Percentiles rank a stretch among this genome's conserved stretches.
phyloP scores from a whole-genome alignment of 306 rosid species.

The Purshia tridentata region DNA sequence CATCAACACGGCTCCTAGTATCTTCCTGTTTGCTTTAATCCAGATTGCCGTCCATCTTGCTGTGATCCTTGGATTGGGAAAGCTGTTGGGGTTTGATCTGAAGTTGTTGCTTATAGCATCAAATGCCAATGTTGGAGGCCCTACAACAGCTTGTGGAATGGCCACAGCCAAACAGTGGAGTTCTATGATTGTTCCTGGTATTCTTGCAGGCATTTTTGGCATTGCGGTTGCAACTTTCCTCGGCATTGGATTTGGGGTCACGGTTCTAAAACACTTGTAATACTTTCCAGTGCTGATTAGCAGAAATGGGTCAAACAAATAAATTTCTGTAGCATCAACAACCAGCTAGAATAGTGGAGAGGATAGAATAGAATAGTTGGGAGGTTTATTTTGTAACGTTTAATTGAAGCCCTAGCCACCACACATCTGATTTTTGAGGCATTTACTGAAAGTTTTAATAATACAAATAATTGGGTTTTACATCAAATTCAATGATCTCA shows the following conservation, averaged over 20 bases:
- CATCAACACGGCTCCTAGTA: slow-evolving; percentile 48
- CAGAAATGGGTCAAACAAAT: slow-evolving; percentile 3
- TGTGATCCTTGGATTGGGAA: slow-evolving; percentile 47
- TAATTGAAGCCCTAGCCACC: too few relatives aligned
- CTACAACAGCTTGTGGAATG: slow-evolving; percentile 62
- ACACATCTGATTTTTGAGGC: too few relatives aligned
- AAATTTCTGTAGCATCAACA: not conserved
- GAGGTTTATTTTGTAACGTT: too few relatives aligned
- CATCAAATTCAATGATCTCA: too few relatives aligned
- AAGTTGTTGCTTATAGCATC: slow-evolving; percentile 49
- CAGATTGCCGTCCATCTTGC: slow-evolving; percentile 46
- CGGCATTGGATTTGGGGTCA: slow-evolving; percentile 57
- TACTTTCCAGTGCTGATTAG: not conserved
- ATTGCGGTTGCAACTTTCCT: slow-evolving; percentile 69
- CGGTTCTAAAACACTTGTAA: slow-evolving; percentile 49
- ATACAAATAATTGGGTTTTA: too few relatives aligned
- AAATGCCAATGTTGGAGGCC: slow-evolving; percentile 58
- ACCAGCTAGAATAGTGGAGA: not conserved
- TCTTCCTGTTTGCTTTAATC: slow-evolving; percentile 37
- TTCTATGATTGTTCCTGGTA: slow-evolving; percentile 66
- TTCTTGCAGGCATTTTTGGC: slow-evolving; percentile 81
- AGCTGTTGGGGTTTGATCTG: slow-evolving; percentile 39
- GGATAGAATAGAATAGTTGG: not conserved
- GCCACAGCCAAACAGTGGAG: slow-evolving; percentile 69
- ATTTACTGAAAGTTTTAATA: too few relatives aligned